phyloP scores from a whole-genome alignment of 2,329 filamentous ascomycete species.

The Microascus cirrosus region DNA sequence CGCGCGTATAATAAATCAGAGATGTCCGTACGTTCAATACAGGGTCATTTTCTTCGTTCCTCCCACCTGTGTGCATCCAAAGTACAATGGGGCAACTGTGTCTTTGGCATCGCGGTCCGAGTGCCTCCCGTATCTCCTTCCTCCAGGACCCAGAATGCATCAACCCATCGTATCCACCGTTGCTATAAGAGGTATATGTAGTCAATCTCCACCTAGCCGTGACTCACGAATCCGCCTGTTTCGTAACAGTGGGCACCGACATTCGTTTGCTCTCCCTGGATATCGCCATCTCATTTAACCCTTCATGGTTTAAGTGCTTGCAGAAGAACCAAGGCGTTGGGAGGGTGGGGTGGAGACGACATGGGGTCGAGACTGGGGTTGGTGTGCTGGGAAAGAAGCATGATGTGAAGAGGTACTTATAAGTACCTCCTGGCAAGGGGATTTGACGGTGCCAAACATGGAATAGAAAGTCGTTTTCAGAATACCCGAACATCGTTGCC shows the following conservation, averaged over 20 bases:
- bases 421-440: neutral
- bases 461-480: neutral
- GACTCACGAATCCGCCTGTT: neutral
- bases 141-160: neutral
- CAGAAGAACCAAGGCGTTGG: neutral
- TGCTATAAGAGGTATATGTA: neutral
- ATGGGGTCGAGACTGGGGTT: neutral
- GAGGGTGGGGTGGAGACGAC: slow-evolving; percentile 1
- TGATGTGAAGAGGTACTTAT: neutral
- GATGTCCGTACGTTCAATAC: neutral
- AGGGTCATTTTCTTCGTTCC: neutral
- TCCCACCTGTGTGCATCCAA: neutral
- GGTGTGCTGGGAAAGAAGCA: neutral
- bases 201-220: neutral
- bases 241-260: neutral
- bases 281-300: neutral
- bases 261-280: neutral
- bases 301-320: neutral
- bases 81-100: neutral
- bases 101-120: neutral
- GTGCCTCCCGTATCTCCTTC: neutral
- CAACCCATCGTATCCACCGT: neutral
- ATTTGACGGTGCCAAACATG: neutral
- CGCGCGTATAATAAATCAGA: neutral
- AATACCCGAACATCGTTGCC: neutral